Conservation (phyloP, 2,329 filamentous ascomycete species). For the Colletotrichum siamense region DNA sequence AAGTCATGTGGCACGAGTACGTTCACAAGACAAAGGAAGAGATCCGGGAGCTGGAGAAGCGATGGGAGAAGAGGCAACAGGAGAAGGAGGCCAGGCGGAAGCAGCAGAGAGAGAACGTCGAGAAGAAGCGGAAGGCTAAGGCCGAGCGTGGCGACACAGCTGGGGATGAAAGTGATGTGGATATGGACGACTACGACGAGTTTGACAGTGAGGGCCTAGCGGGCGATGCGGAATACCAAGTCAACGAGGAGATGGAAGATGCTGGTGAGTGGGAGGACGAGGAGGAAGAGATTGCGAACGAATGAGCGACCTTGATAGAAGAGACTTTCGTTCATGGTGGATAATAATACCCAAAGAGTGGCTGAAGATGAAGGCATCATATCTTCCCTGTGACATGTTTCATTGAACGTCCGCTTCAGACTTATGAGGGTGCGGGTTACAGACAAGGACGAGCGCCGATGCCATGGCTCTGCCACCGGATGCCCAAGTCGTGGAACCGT, state of each 20-base stretch:
- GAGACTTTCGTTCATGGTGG: not conserved
- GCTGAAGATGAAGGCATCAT: not conserved
- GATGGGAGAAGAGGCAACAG: slow-evolving; percentile 78
- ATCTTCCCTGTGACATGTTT: not conserved
- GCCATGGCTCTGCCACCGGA: not conserved
- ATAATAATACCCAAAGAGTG: slow-evolving; percentile 15
- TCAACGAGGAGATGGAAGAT: slow-evolving; percentile 55
- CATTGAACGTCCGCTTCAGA: not conserved
- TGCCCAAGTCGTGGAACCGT: not conserved
- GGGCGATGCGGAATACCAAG: slow-evolving; percentile 54
- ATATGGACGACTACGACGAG: slow-evolving; percentile 50
- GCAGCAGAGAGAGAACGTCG: slow-evolving; percentile 88
- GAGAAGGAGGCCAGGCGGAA: slow-evolving; percentile 85
- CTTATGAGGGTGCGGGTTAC: not conserved
- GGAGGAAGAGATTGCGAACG: slow-evolving; percentile 43
- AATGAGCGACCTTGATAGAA: slow-evolving; percentile 11
- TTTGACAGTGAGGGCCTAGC: slow-evolving; percentile 58
- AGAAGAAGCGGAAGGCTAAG: slow-evolving; percentile 74
- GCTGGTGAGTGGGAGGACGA: slow-evolving; percentile 60
- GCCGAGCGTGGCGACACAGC: slow-evolving; percentile 39
- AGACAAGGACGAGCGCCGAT: not conserved
- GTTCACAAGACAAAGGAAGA: slow-evolving; percentile 85
- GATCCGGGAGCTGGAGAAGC: slow-evolving; percentile 77
- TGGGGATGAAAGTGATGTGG: slow-evolving; percentile 41
- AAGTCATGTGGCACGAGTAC: slow-evolving; percentile 97